phyloP scores from a whole-genome alignment of 495 filamentous ascomycete genomes.

The Penicillium ucsense region DNA sequence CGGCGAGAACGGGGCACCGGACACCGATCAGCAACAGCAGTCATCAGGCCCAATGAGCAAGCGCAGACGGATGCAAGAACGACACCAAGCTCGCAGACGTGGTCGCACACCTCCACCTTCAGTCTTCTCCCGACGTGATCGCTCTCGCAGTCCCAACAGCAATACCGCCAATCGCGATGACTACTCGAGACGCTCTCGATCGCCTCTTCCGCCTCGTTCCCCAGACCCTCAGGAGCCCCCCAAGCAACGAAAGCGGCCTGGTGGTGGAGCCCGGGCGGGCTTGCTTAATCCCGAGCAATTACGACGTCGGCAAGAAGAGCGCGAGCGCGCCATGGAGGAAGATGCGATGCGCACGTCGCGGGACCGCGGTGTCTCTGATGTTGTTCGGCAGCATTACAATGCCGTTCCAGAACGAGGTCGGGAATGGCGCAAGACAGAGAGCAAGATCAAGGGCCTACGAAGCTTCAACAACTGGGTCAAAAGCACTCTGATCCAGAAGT shows the following conservation, averaged over 20 bases:
- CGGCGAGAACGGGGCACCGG: constrained; percentile 12
- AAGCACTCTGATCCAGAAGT: constrained; percentile 92
- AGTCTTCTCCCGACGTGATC: constrained; percentile 34
- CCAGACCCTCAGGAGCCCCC: constrained; percentile 35
- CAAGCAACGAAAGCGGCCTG: constrained; percentile 78
- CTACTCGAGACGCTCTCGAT: constrained; percentile 23
- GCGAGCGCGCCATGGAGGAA: constrained; percentile 49
- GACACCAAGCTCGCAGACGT: constrained; percentile 33
- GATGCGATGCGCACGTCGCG: constrained; percentile 39
- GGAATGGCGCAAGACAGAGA: constrained; percentile 89
- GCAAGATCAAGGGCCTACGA: constrained; percentile 84
- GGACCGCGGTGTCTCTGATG: constrained; percentile 60
- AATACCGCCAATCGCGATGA: constrained; percentile 16
- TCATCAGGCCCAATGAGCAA: constrained; percentile 22
- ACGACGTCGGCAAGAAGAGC: constrained; percentile 54
- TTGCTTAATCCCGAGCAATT: constrained; percentile 60
- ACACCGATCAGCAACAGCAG: constrained; percentile 7
- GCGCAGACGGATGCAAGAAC: constrained; percentile 36
- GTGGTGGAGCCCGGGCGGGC: constrained; percentile 67
- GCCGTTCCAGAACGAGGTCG: constrained; percentile 78
- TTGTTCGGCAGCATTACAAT: constrained; percentile 91
- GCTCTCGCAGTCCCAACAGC: constrained; percentile 19
- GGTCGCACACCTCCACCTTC: constrained; percentile 31
- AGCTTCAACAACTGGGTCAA: constrained; percentile 99
- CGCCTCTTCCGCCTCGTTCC: constrained; percentile 28